Conservation (phyloP, 805 yeast species). For the Yarrowia deformans region DNA sequence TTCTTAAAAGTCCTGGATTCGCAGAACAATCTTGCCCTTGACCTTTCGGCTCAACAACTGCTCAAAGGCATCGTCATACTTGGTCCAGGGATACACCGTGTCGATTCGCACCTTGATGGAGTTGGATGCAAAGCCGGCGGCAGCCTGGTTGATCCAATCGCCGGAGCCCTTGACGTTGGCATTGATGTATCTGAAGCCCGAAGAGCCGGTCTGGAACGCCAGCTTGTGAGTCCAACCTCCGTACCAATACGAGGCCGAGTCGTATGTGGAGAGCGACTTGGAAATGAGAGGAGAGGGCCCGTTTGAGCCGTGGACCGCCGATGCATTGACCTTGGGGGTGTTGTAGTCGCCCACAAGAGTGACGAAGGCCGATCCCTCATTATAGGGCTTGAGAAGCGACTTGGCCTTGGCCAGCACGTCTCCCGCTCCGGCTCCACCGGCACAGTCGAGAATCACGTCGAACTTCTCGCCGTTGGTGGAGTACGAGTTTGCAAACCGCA, state of each 20-base stretch:
- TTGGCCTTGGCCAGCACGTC: conserved; percentile 57
- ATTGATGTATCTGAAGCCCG: conserved; percentile 43
- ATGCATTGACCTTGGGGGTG: conserved; percentile 44
- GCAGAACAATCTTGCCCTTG: conserved; percentile 72
- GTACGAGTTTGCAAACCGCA: conserved; percentile 49
- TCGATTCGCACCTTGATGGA: conserved; percentile 60
- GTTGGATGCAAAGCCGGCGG: conserved; percentile 57
- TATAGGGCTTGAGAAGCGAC: conserved; percentile 56
- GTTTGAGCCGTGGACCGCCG: conserved; percentile 16
- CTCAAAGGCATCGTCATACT: conserved; percentile 60
- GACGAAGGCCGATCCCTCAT: conserved; percentile 58
- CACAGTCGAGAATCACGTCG: conserved; percentile 70
- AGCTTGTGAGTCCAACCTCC: conserved; percentile 45
- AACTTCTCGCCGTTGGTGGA: conserved; percentile 56
- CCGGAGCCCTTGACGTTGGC: conserved; percentile 44
- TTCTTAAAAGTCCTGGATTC: conserved; percentile 46
- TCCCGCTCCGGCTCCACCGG: conserved; percentile 56
- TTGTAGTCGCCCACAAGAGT: conserved; percentile 64
- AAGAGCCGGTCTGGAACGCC: conserved; percentile 45
- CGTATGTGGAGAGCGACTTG: conserved; percentile 39
- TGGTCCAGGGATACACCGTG: conserved; percentile 58
- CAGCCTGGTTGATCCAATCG: conserved; percentile 55
- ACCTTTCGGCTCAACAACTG: conserved; percentile 58
- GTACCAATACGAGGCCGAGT: conserved; percentile 38
- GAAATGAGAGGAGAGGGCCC: conserved; percentile 31